These are phyloP conservation scores for Candolleomyces eurysporus DNA, from an alignment of 768 basidiomycete species.

Conservation along the genomic window DNA sequence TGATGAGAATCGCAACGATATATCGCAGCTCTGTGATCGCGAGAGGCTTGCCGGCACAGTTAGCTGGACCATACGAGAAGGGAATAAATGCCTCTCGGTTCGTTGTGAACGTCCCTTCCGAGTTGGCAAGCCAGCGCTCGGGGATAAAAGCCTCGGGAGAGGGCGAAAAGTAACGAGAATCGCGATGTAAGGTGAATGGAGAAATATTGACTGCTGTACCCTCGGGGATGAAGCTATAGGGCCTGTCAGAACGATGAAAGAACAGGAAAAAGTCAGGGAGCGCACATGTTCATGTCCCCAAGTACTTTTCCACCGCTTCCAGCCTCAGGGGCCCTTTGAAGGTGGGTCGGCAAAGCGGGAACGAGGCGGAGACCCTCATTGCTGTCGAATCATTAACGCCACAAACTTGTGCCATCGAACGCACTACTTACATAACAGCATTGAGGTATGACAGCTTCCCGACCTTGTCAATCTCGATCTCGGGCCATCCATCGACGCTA, in stretches of 20 bases:
- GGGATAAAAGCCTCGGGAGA: slow-evolving; percentile 34
- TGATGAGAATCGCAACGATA: slow-evolving; percentile 7
- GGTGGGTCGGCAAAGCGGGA: too few relatives aligned
- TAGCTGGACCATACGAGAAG: slow-evolving; percentile 45
- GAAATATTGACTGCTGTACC: slow-evolving; percentile 22
- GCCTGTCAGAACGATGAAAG: not conserved
- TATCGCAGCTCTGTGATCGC: slow-evolving; percentile 33
- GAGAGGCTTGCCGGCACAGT: slow-evolving; percentile 46
- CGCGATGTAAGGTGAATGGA: slow-evolving; percentile 33
- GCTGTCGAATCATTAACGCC: too few relatives aligned
- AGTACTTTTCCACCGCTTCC: slow-evolving; percentile 29
- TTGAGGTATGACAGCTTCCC: too few relatives aligned
- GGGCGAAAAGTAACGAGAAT: slow-evolving; percentile 36
- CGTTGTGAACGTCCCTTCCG: not conserved
- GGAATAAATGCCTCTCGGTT: slow-evolving; percentile 21
- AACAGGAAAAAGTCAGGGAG: not conserved
- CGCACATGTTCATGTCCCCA: slow-evolving; percentile 12
- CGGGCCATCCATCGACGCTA: slow-evolving; percentile 6
- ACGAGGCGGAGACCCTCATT: too few relatives aligned
- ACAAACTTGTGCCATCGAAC: too few relatives aligned
- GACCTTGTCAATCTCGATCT: too few relatives aligned
- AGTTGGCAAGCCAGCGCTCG: slow-evolving; percentile 31
- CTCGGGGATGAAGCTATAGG: slow-evolving; percentile 4
- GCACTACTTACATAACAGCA: slow-evolving; percentile 11
- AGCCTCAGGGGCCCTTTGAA: too few relatives aligned